Conservation (phyloP, 2,329 filamentous ascomycete species). For the Penicillium brasilianum region DNA sequence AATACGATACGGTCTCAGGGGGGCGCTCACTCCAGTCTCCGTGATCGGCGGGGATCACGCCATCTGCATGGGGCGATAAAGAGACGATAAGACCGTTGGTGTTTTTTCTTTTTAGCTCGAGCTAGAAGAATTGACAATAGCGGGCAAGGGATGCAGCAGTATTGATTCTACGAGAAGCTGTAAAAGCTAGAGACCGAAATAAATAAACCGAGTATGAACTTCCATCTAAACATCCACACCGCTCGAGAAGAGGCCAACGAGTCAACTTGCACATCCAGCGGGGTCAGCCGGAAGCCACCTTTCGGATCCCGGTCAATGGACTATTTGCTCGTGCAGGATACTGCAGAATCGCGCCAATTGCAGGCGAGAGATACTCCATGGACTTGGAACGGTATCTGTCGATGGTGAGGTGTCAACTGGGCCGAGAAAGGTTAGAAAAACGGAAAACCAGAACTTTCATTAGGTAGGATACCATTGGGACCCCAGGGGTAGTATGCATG, state of each 20-base stretch:
- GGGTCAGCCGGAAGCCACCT: slow-evolving; percentile 4
- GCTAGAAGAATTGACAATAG: no score
- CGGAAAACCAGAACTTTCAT: no score
- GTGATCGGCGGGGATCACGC: slow-evolving; percentile 27
- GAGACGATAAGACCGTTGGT: background rate
- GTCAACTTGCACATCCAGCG: background rate
- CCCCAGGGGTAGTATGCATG: no score
- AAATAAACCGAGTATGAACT: background rate
- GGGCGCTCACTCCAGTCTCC: slow-evolving; percentile 6
- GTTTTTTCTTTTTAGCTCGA: background rate
- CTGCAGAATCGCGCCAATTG: background rate
- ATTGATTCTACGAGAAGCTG: background rate
- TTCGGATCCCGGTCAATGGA: background rate
- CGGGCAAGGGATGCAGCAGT: background rate
- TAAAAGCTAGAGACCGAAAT: background rate
- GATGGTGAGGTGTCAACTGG: background rate
- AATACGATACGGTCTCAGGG: background rate
- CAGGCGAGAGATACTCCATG: background rate
- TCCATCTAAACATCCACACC: background rate
- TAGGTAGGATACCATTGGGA: no score
- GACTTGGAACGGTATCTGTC: background rate
- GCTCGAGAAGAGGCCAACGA: slow-evolving; percentile 2
- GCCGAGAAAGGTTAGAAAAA: no score
- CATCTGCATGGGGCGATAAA: slow-evolving; percentile 17
- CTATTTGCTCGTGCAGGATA: background rate